Evolutionary conservation across 495 filamentous ascomycete genomes (phyloP).

Genomic region (Neurospora sp.): DNA sequence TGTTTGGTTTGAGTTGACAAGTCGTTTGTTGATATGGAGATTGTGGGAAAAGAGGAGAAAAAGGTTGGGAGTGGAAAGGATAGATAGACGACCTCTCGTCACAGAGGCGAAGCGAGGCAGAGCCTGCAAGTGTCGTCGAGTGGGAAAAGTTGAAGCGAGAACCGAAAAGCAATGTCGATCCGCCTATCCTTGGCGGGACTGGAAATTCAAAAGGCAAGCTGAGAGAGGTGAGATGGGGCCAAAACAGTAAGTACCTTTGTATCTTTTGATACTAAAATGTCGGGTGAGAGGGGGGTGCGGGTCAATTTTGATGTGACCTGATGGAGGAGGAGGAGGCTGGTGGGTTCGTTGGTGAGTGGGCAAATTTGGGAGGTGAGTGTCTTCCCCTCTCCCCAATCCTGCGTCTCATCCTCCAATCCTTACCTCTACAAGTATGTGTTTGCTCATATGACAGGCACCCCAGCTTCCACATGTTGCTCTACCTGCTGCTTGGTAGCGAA

Average conservation of each 20-base stretch:
- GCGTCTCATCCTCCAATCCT: background rate
- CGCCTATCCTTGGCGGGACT: background rate
- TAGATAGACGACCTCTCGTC: background rate
- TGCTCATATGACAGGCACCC: background rate
- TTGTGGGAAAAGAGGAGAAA: background rate
- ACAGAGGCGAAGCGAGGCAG: background rate
- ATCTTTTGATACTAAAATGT: background rate
- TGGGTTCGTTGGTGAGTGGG: background rate
- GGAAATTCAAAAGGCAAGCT: background rate
- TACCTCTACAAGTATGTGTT: background rate
- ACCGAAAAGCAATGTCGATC: background rate
- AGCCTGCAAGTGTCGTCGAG: background rate
- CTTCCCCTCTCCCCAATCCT: background rate
- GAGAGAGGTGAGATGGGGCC: background rate
- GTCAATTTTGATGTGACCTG: background rate
- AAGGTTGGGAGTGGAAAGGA: background rate
- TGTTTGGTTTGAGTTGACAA: background rate
- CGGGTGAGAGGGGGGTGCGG: background rate
- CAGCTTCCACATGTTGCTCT: background rate
- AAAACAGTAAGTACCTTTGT: background rate
- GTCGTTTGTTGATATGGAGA: background rate
- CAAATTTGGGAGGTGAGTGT: background rate
- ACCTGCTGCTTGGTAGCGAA: background rate
- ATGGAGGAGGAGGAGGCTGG: background rate
- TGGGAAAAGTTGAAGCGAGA: background rate